A percentile compares a stretch with the other conserved stretches of the same genome.
These are phyloP conservation scores for Plasmopara muralis DNA, from an alignment of 352 stramenopile species.

Conservation along the genomic window DNA sequence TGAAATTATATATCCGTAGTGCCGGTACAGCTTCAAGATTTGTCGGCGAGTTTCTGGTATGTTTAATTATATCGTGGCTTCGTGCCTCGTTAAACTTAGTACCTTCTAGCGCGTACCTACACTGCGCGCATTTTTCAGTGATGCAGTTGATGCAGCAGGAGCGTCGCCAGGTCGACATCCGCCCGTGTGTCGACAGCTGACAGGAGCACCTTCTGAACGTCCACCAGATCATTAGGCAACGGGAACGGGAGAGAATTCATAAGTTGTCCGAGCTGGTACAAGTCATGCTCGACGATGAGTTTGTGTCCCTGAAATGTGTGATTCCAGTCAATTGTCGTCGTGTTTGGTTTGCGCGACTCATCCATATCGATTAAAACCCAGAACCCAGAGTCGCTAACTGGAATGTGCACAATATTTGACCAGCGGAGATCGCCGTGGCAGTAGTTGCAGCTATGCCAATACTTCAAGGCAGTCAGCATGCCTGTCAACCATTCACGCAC, in stretches of 20 bases:
- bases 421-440: constrained; percentile 20
- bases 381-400: neutral
- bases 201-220: no score
- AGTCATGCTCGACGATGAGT: constrained; percentile 6
- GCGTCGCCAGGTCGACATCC: no score
- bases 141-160: no score
- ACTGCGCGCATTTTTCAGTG: no score
- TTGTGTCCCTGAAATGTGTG: neutral
- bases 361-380: constrained; percentile 15
- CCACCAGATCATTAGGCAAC: no score
- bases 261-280: constrained; percentile 7
- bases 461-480: constrained; percentile 19
- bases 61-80: no score
- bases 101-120: no score
- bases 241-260: neutral
- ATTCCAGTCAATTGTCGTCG: constrained; percentile 2
- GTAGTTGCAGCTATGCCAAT: constrained; percentile 15
- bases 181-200: no score
- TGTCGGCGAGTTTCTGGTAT: no score
- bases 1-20: no score
- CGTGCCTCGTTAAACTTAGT: no score
- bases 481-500: constrained; percentile 13
- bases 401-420: constrained; percentile 8
- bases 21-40: no score
- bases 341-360: constrained; percentile 4